Evolutionary conservation across 2,329 filamentous ascomycete genomes (phyloP), one percentile per base, ranked within the genome.

Genomic region (Paracorniculantispora psalliotae): DNA sequence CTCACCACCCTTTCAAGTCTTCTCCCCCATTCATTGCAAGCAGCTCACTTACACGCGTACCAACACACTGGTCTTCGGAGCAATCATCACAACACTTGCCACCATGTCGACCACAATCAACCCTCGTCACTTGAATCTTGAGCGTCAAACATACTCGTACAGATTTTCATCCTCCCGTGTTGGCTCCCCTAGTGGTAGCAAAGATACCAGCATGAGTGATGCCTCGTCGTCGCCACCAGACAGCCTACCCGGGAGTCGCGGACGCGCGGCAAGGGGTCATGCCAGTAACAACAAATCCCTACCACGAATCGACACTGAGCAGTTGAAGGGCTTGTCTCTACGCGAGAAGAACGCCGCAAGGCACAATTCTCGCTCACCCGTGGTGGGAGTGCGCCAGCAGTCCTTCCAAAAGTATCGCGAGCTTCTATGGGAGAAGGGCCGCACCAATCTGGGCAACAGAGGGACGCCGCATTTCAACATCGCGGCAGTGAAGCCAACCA

Each of bases 401-500:
- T 65, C 67, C n/a, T 61, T 69, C 30, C 64, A 63, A 39, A 62
- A 59, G 26, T 66, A 65, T 15, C 64, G 66, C 33, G 66, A 67
- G 25, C 35, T 61, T 1, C 63, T 69, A 21, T 64, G 66, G 55
- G 60, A 57, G 15, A 56, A 59, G 28, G 65, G 66, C 44, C 61
- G 37, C n/a, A 37, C 19, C 39, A 56, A 44, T 47, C 65, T 57
- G 54, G 65, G 58, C 54, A 61, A 52, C 39, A 35, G 50, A 49
- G 61, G 51, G 10, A 60, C 61, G 7, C 59, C 65, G 4, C 66
- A 70, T 25, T 53, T 69, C 21, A 58, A 68, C 19, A 68, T 73
- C 13, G 58, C 63, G 25, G 64, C 70, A 7, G 61, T 68, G 6
- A 61, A 67, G 30, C 62, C 71, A 26, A 61, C 60, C 2, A 46